A percentile compares a stretch with the other conserved stretches of the same genome.
Conservation (phyloP, 2,329 filamentous ascomycete genomes). For the Epichloe bromicola region DNA sequence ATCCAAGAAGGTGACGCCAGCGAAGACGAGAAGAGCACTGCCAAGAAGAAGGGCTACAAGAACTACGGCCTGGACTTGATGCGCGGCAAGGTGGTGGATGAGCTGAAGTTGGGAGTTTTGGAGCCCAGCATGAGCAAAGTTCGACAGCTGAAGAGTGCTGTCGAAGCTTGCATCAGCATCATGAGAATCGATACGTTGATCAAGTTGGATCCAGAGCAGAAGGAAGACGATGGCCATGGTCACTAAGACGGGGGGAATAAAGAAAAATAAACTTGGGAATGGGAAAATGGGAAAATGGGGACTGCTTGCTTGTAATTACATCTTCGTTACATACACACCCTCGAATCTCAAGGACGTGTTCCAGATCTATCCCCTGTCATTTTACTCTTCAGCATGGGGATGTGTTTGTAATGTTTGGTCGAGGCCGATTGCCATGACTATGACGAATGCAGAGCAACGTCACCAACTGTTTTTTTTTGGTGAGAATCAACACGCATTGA, state of each 20-base stretch:
- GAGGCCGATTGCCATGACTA: neutral
- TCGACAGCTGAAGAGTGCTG: constrained; percentile 93
- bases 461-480: no score
- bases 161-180: constrained; percentile 96
- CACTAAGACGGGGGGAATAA: constrained; percentile 36
- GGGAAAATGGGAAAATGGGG: neutral
- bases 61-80: constrained; percentile 92
- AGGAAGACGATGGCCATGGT: constrained; percentile 68
- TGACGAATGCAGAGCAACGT: neutral
- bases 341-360: neutral
- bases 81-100: constrained; percentile 83
- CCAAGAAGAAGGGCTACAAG: constrained; percentile 93
- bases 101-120: constrained; percentile 86
- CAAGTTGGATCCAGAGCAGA: constrained; percentile 86
- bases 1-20: constrained; percentile 72
- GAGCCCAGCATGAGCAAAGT: constrained; percentile 98
- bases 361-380: neutral
- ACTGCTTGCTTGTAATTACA: constrained; percentile 1
- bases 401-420: neutral
- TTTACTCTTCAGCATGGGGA: no score
- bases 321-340: neutral
- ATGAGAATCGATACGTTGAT: constrained; percentile 99
- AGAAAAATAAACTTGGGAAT: neutral
- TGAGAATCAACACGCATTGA: no score
- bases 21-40: constrained; percentile 78